Conservation (phyloP, 768 basidiomycete species). For the Amanita pseudoporphyria region DNA sequence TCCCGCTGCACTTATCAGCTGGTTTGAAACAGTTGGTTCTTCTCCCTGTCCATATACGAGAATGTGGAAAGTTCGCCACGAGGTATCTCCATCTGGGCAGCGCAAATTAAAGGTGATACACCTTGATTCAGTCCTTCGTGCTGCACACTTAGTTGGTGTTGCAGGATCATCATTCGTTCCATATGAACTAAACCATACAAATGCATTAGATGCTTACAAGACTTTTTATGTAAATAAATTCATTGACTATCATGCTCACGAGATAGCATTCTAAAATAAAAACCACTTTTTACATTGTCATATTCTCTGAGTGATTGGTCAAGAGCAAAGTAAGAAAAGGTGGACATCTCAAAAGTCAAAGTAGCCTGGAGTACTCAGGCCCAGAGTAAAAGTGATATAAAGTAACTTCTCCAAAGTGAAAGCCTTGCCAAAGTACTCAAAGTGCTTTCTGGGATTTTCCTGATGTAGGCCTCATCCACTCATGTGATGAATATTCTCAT, state of each 20-base stretch:
- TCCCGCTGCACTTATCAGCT: constrained; percentile 20
- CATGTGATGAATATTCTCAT: no score
- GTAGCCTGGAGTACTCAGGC: background rate
- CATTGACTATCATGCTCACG: no score
- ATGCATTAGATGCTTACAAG: no score
- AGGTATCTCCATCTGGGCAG: constrained; percentile 10
- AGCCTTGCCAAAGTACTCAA: background rate
- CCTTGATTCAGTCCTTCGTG: no score
- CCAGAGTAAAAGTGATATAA: background rate
- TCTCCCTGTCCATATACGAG: constrained; percentile 15
- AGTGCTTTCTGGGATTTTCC: background rate
- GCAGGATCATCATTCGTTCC: no score
- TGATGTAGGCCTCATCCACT: no score
- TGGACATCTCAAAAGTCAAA: background rate
- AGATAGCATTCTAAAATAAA: background rate
- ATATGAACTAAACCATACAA: no score
- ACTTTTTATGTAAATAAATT: no score
- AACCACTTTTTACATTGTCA: background rate
- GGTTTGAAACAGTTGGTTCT: constrained; percentile 16
- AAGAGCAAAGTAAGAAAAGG: background rate
- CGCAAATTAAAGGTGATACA: constrained; percentile 14
- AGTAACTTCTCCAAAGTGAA: background rate
- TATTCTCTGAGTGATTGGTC: background rate
- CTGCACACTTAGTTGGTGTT: no score
- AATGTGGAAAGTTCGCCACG: constrained; percentile 23